Evolutionary conservation across 2,329 filamentous ascomycete species (phyloP).

Genomic region (Aspergillus oerlinghausenensis): DNA sequence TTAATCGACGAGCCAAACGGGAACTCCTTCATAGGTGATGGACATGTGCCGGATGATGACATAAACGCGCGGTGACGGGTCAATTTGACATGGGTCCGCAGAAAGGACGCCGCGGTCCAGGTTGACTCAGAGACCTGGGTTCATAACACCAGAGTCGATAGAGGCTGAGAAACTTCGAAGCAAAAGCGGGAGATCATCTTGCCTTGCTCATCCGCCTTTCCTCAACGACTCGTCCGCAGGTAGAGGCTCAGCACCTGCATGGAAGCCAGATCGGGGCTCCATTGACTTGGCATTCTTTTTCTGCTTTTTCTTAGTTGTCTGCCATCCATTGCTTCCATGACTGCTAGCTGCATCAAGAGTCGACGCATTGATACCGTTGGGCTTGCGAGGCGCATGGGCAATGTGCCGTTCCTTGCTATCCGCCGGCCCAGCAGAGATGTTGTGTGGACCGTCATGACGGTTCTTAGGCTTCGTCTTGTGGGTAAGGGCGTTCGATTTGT

Average conservation of each 20-base stretch:
- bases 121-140: background rate
- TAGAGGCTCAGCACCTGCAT: conserved; percentile 33
- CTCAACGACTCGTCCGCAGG: conserved; percentile 41
- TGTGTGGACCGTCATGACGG: conserved; percentile 25
- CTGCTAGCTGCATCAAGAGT: conserved; percentile 20
- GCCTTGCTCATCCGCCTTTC: conserved; percentile 39
- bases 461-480: conserved; percentile 34
- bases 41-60: background rate
- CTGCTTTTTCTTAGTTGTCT: conserved; percentile 43
- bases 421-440: conserved; percentile 10
- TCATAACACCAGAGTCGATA: background rate
- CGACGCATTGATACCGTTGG: conserved; percentile 25
- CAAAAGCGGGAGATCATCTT: background rate
- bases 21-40: background rate
- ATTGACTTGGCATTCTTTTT: conserved; percentile 34
- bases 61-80: background rate
- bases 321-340: conserved; percentile 34
- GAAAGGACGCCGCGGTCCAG: too few species aligned
- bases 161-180: background rate
- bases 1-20: background rate
- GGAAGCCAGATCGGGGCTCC: conserved; percentile 26
- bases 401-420: conserved; percentile 30
- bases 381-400: conserved; percentile 26
- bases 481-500: conserved; percentile 31
- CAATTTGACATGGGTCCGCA: background rate